Conservation (phyloP, 2,329 filamentous ascomycete genomes). For the Penicillium brasilianum region DNA sequence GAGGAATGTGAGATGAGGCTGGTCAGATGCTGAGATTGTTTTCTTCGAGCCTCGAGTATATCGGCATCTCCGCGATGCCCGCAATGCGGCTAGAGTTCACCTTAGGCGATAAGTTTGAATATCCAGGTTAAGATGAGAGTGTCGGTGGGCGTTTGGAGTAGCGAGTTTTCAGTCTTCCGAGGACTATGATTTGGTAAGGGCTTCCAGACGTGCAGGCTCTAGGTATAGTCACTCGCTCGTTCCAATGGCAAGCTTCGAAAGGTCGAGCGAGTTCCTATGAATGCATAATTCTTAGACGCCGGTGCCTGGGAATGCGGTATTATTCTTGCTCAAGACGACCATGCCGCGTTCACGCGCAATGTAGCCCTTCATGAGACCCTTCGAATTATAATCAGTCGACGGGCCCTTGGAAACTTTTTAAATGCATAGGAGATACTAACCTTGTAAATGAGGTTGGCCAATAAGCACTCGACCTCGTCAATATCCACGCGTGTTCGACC, state of each 20-base stretch:
- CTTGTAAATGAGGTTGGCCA: constrained; percentile 99
- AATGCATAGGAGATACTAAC: constrained; percentile 55
- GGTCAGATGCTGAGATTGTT: neutral
- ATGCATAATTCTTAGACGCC: constrained; percentile 56
- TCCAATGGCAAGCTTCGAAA: neutral
- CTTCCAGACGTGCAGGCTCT: neutral
- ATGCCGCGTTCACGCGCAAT: constrained; percentile 89
- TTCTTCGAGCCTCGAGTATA: neutral
- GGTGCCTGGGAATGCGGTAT: constrained; percentile 86
- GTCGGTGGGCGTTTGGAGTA: neutral
- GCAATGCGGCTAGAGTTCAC: too few relatives aligned
- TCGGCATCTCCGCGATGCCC: neutral
- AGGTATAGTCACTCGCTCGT: neutral
- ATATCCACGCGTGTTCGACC: constrained; percentile 69
- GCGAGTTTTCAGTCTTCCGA: neutral
- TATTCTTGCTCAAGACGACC: constrained; percentile 89
- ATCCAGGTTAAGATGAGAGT: neutral
- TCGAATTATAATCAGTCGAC: constrained; percentile 7
- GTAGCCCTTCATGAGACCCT: constrained; percentile 98
- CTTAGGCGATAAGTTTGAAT: neutral
- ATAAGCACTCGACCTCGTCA: constrained; percentile 92
- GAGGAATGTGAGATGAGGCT: neutral
- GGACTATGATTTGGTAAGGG: neutral
- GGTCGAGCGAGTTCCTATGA: neutral
- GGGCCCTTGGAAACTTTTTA: neutral